These are phyloP conservation scores for Hordeum pubiflorum DNA, from an alignment of 202 grass and related monocot genomes.

Conservation along the genomic window DNA sequence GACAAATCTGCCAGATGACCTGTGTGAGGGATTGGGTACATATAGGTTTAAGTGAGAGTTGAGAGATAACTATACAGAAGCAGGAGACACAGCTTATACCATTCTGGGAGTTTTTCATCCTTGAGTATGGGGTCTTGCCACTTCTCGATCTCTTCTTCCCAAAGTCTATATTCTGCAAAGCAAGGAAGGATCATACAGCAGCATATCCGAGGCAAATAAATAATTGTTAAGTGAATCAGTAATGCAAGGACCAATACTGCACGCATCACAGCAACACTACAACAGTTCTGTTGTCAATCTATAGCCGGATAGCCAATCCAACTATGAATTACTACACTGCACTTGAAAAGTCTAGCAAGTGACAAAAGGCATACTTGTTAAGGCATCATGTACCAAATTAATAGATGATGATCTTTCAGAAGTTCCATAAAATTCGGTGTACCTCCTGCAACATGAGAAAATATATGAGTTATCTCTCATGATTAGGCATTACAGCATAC, in stretches of 20 bases:
- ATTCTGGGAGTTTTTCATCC: conserved; percentile 85
- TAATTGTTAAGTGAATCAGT: background rate
- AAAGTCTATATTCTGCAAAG: conserved; percentile 68
- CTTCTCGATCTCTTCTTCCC: conserved; percentile 98
- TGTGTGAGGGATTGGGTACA: background rate
- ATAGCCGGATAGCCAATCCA: background rate
- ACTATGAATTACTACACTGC: background rate
- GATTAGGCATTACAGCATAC: background rate
- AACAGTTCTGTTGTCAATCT: background rate
- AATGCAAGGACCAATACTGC: background rate
- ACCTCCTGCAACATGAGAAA: conserved; percentile 65
- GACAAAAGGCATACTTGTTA: conserved; percentile 67
- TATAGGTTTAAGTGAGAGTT: background rate
- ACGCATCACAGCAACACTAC: background rate
- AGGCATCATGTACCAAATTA: conserved; percentile 94
- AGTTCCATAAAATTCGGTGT: conserved; percentile 93
- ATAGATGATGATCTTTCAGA: conserved; percentile 77
- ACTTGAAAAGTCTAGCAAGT: background rate
- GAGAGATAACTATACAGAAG: conserved; percentile 4
- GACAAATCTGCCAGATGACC: background rate
- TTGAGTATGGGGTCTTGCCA: conserved; percentile 89
- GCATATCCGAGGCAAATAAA: conserved; percentile 8
- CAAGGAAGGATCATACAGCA: background rate
- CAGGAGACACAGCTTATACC: conserved; percentile 33
- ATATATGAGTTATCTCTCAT: conserved; percentile 4